Base-by-base conservation (phyloP, 257 asterid species). In the Petrea volubilis region DNA sequence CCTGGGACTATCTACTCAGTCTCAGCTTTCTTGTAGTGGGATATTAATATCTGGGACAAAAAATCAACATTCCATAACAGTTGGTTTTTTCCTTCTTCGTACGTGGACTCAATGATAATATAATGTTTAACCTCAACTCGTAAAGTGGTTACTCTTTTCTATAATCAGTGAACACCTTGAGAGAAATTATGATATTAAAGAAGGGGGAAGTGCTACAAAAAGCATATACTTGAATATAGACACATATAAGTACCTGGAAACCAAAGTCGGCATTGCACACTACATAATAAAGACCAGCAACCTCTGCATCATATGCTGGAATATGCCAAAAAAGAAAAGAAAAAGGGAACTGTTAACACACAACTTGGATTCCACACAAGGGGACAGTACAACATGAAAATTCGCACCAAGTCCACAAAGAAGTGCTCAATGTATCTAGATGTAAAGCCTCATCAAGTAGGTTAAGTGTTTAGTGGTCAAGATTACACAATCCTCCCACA, bases 221-320 rank as follows among this genome's bases (percentile, higher is more conserved):
- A 65, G 60, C 29, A 56, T 24, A 75, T 33, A 74, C 33, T 55
- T 18, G 41, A 34, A 62, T 2, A 70, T 59, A 51, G 67, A 70
- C 69, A 74, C 68, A 46, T 38, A 36, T 15, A 51, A 60, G 64
- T 79, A 95, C 99, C 98, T 90, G 97, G 72, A 95, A 95, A 55
- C 99, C 99, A 82, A 51, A 81, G 66, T 83, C 81, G 7, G 90
- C 74, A 77, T 76, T 84, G 81, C 25, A 79, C 78, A 95, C 82
- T 69, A 78, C 86, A 77, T 92, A 95, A 81, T 92, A 78, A 44
- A 95, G 99, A 69, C 99, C 99, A 67, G 99, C 98, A 82, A 95
- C 94, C 85, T 92, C 85, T 43, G 99, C 98, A 85, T 95, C 84
- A 51, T 95, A 95, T 72, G 99, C 99, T 95, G 95, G 70, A 80